phyloP scores from a whole-genome alignment of 257 asterid genomes.

The Rhazya stricta region DNA sequence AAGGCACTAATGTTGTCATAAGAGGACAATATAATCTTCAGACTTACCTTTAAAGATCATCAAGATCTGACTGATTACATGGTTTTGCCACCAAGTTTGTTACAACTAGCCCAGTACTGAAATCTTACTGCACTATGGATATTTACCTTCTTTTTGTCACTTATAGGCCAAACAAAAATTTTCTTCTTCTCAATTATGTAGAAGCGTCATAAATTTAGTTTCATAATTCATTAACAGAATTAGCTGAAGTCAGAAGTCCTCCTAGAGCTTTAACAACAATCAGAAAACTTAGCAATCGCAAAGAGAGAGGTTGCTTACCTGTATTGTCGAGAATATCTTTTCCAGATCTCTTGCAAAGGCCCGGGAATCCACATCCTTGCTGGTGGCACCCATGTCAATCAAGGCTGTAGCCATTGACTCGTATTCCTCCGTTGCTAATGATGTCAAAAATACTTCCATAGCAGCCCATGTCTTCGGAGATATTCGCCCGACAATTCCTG shows the following conservation, averaged over 20 bases:
- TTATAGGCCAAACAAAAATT: background rate
- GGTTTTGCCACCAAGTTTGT: background rate
- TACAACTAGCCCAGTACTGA: background rate
- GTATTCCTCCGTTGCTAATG: constrained; percentile 73
- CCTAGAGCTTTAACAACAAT: constrained; percentile 9
- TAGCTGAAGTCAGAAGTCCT: background rate
- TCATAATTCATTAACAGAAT: background rate
- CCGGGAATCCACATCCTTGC: constrained; percentile 56
- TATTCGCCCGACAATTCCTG: constrained; percentile 97
- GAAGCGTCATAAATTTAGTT: background rate
- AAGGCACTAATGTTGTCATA: background rate
- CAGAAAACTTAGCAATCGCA: background rate
- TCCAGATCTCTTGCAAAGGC: constrained; percentile 87
- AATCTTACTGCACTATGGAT: background rate
- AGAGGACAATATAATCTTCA: background rate
- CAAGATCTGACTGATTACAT: background rate
- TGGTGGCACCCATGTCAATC: constrained; percentile 95
- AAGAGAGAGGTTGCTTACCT: constrained; percentile 41
- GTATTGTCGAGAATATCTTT: constrained; percentile 76
- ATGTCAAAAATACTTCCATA: constrained; percentile 79
- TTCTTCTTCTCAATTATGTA: background rate
- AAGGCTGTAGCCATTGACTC: constrained; percentile 88
- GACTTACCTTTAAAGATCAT: background rate
- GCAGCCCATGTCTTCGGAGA: constrained; percentile 97
- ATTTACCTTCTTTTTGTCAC: background rate